phyloP scores from a whole-genome alignment of 495 filamentous ascomycete species.

The Amniculicola lignicola region DNA sequence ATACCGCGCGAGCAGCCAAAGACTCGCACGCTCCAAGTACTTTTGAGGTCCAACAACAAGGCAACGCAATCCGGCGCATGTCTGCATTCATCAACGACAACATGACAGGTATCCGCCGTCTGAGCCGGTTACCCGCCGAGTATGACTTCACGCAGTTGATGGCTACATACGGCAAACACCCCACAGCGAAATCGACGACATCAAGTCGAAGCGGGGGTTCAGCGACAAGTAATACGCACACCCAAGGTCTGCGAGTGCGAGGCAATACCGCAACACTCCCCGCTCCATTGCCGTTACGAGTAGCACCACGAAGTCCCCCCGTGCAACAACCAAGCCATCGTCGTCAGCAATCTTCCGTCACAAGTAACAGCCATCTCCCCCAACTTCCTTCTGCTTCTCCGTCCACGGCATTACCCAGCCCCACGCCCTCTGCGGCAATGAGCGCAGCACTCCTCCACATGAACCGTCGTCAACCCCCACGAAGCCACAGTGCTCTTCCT shows the following conservation, averaged over 20 bases:
- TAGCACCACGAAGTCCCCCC: not conserved
- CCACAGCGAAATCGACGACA: not conserved
- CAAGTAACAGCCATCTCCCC: not conserved
- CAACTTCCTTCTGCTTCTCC: not conserved
- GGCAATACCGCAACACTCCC: not conserved
- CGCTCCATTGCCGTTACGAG: not conserved
- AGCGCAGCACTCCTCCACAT: slow-evolving; percentile 12
- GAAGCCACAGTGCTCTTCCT: slow-evolving; percentile 6
- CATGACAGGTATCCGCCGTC: slow-evolving; percentile 46
- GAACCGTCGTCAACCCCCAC: slow-evolving; percentile 11
- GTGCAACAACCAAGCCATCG: slow-evolving; percentile 1
- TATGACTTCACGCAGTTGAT: slow-evolving; percentile 22
- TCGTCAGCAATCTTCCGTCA: not conserved
- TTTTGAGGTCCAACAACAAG: slow-evolving; percentile 44
- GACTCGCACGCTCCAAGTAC: slow-evolving; percentile 26
- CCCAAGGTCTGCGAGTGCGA: not conserved
- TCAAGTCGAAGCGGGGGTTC: not conserved
- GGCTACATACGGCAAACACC: slow-evolving; percentile 19
- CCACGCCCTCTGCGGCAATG: slow-evolving; percentile 8
- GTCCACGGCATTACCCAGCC: not conserved
- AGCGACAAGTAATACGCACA: not conserved
- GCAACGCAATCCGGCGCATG: slow-evolving; percentile 45
- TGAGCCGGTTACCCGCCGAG: slow-evolving; percentile 38
- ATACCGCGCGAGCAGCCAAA: slow-evolving; percentile 31
- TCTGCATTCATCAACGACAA: slow-evolving; percentile 49